Conservation (phyloP, 176 grass and related monocot genomes). For the Hordeum vulgare region MorexV3_pseudomolecules_assembly NC_058521.1:6754488-6754987, state of each 20-base stretch:
- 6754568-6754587: constrained; percentile 32
- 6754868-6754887: constrained; percentile 15
- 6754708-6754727: constrained; percentile 27
- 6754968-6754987: constrained; percentile 9
- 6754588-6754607: constrained; percentile 54
- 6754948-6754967: background rate
- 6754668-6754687: constrained; percentile 38
- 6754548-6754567: constrained; percentile 26
- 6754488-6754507: constrained; percentile 44
- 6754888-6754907: background rate
- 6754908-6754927: background rate
- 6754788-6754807: background rate
- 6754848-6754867: constrained; percentile 18
- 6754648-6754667: background rate
- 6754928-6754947: constrained; percentile 4
- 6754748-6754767: constrained; percentile 15
- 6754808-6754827: constrained; percentile 5
- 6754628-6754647: constrained; percentile 8
- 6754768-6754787: background rate
- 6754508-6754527: constrained; percentile 52
- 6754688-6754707: constrained; percentile 12
- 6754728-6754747: constrained; percentile 14
- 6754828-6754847: background rate
- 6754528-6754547: constrained; percentile 24
- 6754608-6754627: background rate